Evolutionary conservation across 2,329 filamentous ascomycete species (phyloP).

Genomic region (Aspergillus sp.): DNA sequence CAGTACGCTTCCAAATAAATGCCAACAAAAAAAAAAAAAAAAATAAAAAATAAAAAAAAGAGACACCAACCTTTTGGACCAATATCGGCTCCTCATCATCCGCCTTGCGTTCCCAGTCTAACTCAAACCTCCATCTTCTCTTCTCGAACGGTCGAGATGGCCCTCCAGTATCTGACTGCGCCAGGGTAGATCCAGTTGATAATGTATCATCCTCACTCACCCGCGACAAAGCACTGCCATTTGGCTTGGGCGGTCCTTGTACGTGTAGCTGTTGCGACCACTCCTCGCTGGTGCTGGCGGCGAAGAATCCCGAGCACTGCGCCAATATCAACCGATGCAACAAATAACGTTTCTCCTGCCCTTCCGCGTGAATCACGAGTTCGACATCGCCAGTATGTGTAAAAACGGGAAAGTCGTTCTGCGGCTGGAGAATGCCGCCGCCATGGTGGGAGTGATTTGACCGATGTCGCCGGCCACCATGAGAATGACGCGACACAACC

Average conservation of each 20-base stretch:
- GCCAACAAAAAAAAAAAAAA: too few relatives aligned
- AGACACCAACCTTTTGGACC: slow-evolving; percentile 60
- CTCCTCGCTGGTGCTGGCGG: slow-evolving; percentile 66
- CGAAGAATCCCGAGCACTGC: slow-evolving; percentile 90
- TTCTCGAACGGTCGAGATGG: slow-evolving; percentile 39
- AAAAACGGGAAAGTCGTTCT: slow-evolving; percentile 91
- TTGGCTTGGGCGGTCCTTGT: slow-evolving; percentile 40
- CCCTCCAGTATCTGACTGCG: slow-evolving; percentile 31
- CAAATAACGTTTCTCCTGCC: slow-evolving; percentile 73
- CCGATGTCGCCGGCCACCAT: slow-evolving; percentile 57
- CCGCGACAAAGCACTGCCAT: slow-evolving; percentile 24
- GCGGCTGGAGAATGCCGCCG: slow-evolving; percentile 57
- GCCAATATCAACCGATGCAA: slow-evolving; percentile 80
- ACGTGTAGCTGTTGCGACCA: slow-evolving; percentile 48
- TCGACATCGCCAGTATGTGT: slow-evolving; percentile 87
- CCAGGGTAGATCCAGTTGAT: slow-evolving; percentile 31
- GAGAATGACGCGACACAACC: slow-evolving; percentile 55
- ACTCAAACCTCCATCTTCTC: slow-evolving; percentile 75
- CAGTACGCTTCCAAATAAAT: neutral
- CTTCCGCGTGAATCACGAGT: slow-evolving; percentile 63
- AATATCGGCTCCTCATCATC: slow-evolving; percentile 78
- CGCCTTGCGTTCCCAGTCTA: slow-evolving; percentile 63
- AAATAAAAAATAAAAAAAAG: too few relatives aligned
- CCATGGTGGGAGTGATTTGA: slow-evolving; percentile 77
- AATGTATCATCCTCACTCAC: slow-evolving; percentile 29